Percentiles rank a stretch among this genome's conserved stretches.
Evolutionary conservation across 1,284 basidiomycete species (phyloP).

Genomic region (Malassezia japonica): DNA sequence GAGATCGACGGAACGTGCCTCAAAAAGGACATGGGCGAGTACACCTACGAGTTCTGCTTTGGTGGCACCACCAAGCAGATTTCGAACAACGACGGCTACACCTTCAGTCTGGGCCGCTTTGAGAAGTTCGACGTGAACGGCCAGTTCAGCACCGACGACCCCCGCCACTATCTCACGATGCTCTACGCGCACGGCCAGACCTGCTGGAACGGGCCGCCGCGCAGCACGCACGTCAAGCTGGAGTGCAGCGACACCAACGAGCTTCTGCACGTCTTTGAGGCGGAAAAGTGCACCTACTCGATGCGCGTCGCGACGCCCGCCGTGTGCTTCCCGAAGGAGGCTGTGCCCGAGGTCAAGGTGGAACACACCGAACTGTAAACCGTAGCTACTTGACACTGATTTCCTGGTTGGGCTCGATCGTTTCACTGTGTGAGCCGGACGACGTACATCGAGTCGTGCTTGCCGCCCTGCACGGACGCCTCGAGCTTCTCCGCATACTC

Average conservation of each 20-base stretch:
- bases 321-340: slow-evolving; percentile 56
- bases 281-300: slow-evolving; percentile 91
- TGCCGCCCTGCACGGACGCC: background rate
- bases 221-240: slow-evolving; percentile 70
- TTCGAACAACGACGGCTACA: slow-evolving; percentile 67
- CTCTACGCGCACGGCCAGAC: slow-evolving; percentile 65
- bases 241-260: slow-evolving; percentile 77
- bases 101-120: slow-evolving; percentile 73
- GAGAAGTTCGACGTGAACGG: slow-evolving; percentile 67
- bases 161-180: slow-evolving; percentile 57
- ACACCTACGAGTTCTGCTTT: slow-evolving; percentile 92
- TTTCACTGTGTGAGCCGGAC: slow-evolving; percentile 5
- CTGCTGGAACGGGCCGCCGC: slow-evolving; percentile 95
- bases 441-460: slow-evolving; percentile 10
- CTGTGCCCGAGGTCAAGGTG: background rate
- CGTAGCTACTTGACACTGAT: background rate
- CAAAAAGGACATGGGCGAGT: slow-evolving; percentile 76
- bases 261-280: slow-evolving; percentile 69
- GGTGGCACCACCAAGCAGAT: slow-evolving; percentile 81
- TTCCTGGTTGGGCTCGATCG: slow-evolving; percentile 11
- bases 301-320: slow-evolving; percentile 80
- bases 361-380: slow-evolving; percentile 13
- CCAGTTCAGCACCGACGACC: slow-evolving; percentile 60
- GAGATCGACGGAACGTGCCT: slow-evolving; percentile 77
- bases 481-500: background rate